Base-by-base conservation (phyloP, 805 yeast genomes). In the Candida tammaniensis region DNA sequence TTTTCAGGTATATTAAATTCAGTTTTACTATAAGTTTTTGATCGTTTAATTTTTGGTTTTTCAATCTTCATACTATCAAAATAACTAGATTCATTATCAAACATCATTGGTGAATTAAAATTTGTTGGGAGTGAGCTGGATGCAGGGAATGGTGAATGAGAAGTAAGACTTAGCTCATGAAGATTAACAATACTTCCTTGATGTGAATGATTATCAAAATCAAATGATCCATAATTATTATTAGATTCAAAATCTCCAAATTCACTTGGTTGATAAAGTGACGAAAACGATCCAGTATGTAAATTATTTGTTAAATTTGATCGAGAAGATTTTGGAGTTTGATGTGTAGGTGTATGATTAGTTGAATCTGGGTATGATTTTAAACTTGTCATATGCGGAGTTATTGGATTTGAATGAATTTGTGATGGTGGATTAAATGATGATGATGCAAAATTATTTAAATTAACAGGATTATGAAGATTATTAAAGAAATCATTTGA, bases 81-180 rank as follows among this genome's bases (percentile, higher is more conserved):
- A 22, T 37, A 39, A 23, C 29, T 39, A 3, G 35, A 13, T 13
- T 33, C 38, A 13, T 15, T 20, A 7, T 43, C 44, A 17, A 42
- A 42, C 13, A 22, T 21, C 10, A 40, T n/a, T 1, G 47, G 47
- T 6, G 47, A 43, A 26, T 33, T 37, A 25, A 32, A 35, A 23
- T 34, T 27, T 2, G 41, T 38, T 3, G 43, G 38, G 20, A 39
- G 28, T 9, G 46, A 36, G 5, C 29, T 24, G 3, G 42, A 31
- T 10, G 27, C 24, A 2, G 40, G 38, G 3, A 36, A 21, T 10
- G 45, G 33, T 15, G 39, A 17, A 3, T 20, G 22, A 20, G 22
- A 7, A 20, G 7, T 20, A n/a, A n/a, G n/a, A n/a, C n/a, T n/a
- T n/a, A n/a, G n/a, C 9, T 43, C 47, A 17, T 24, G 26, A 14